phyloP scores from a whole-genome alignment of 129 eudicot genomes.

The Flaveria linearis region DNA sequence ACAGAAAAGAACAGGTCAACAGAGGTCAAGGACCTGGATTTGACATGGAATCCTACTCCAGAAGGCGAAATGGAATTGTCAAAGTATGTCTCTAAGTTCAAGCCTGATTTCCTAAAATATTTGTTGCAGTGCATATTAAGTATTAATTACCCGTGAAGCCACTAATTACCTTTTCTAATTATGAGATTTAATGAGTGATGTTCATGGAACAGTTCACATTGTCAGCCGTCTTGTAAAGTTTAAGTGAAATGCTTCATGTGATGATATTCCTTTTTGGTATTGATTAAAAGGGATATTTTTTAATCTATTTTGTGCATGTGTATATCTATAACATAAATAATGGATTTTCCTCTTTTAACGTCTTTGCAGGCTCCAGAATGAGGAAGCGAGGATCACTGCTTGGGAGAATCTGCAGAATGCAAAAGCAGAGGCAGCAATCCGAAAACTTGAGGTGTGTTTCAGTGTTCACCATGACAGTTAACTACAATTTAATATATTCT shows the following conservation, averaged over 20 bases:
- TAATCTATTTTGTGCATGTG: constrained; percentile 7
- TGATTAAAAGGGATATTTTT: background rate
- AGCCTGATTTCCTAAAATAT: background rate
- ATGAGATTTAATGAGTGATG: constrained; percentile 8
- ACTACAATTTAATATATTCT: background rate
- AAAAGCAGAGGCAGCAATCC: constrained; percentile 84
- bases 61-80: constrained; percentile 52
- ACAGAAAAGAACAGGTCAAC: constrained; percentile 34
- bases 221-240: too few relatives aligned
- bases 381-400: constrained; percentile 82
- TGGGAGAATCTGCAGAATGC: constrained; percentile 99
- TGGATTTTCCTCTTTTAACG: constrained; percentile 7
- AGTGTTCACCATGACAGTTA: constrained; percentile 6
- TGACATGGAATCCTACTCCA: constrained; percentile 50
- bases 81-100: constrained; percentile 49
- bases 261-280: background rate
- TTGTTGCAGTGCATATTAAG: background rate
- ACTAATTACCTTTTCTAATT: background rate
- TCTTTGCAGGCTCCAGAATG: constrained; percentile 57
- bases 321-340: background rate
- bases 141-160: background rate
- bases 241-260: constrained; percentile 6
- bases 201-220: constrained; percentile 16
- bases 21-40: constrained; percentile 38
- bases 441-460: constrained; percentile 73